phyloP scores from a whole-genome alignment of 805 yeast genomes.

The Candida gorgasii region DNA sequence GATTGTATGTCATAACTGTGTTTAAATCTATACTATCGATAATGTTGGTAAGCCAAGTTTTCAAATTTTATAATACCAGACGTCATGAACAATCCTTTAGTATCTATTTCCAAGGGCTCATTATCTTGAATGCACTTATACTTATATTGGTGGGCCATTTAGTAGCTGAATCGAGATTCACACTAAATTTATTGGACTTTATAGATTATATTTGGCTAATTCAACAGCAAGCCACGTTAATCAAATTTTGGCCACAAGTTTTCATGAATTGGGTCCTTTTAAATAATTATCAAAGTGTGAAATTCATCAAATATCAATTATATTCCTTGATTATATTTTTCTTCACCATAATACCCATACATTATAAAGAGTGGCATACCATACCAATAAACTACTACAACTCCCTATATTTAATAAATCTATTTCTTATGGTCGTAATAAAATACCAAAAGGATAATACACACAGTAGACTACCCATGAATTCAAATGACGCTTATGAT shows the following conservation, averaged over 20 bases:
- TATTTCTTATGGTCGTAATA: slow-evolving; percentile 9
- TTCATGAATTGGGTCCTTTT: slow-evolving; percentile 31
- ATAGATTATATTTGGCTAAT: slow-evolving; percentile 43
- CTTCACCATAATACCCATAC: neutral
- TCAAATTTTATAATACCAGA: slow-evolving; percentile 7
- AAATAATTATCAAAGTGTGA: neutral
- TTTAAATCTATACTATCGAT: slow-evolving; percentile 8
- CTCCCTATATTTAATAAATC: slow-evolving; percentile 4
- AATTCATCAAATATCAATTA: slow-evolving; percentile 10
- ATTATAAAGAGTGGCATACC: slow-evolving; percentile 17
- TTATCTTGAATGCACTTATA: slow-evolving; percentile 2
- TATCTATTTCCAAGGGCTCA: neutral
- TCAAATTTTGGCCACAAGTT: slow-evolving; percentile 43
- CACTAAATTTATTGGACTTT: slow-evolving; percentile 34
- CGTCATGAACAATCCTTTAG: slow-evolving; percentile 13
- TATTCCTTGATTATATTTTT: slow-evolving; percentile 2
- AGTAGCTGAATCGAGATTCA: neutral
- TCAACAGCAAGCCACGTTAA: slow-evolving; percentile 21
- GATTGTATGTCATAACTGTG: neutral
- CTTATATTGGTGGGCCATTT: slow-evolving; percentile 12
- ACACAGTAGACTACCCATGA: neutral
- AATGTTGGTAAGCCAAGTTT: slow-evolving; percentile 3
- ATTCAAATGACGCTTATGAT: neutral
- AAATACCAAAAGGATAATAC: slow-evolving; percentile 8
- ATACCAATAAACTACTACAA: slow-evolving; percentile 23